These are phyloP conservation scores for Nakaseomyces nivariensis DNA, from an alignment of 1,139 yeast species.

Conservation along the genomic window DNA sequence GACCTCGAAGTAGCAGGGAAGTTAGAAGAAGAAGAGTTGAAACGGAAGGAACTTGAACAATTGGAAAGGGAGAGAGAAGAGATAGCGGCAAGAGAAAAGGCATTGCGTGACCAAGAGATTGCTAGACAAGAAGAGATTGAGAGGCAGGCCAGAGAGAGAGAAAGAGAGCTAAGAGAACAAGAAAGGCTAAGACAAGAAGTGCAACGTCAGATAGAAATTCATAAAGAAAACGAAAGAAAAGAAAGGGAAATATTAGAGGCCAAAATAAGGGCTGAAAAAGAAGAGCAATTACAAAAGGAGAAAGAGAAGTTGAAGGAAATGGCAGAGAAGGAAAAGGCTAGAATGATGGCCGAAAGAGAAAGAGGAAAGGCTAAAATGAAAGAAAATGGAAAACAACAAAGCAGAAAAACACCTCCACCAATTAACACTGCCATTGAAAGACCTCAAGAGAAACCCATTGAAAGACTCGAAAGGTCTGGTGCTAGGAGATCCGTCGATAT, in stretches of 20 bases:
- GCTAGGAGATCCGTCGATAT: neutral
- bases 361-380: neutral
- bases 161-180: neutral
- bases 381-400: neutral
- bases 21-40: conserved; percentile 12
- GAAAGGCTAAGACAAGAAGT: neutral
- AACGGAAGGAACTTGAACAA: conserved; percentile 6
- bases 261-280: neutral
- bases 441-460: neutral
- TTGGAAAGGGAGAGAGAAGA: conserved; percentile 2
- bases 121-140: conserved; percentile 5
- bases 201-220: neutral
- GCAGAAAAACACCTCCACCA: neutral
- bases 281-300: neutral
- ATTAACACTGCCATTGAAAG: neutral
- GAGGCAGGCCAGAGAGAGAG: conserved; percentile 1
- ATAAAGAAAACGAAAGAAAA: conserved; percentile 1
- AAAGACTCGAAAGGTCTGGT: neutral
- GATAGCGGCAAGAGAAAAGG: conserved; percentile 6
- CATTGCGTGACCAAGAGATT: conserved; percentile 5
- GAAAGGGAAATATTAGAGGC: conserved; percentile 3
- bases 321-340: neutral
- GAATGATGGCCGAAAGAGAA: conserved; percentile 5
- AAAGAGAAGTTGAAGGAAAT: neutral
- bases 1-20: conserved; percentile 16